Base-by-base conservation (phyloP, 768 basidiomycete species). In the Termitomyces sp. region DNA sequence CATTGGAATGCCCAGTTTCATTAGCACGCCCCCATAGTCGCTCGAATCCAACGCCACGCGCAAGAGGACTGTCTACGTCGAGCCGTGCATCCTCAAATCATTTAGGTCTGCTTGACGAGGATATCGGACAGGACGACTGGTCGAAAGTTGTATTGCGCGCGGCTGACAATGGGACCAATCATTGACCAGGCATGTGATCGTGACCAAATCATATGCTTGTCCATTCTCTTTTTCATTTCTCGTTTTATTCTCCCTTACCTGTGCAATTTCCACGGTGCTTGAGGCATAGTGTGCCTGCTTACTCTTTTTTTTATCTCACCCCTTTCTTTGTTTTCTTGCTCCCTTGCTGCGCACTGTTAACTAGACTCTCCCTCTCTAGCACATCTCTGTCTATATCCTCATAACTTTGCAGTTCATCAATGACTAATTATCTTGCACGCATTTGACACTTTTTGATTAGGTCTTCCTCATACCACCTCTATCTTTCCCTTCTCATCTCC, bases 81-180 rank as follows among this genome's bases (percentile, higher is more conserved):
- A 75, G 76, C 41, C 69, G 68, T 37, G 65, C 73, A 31, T 75
- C 75, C 37, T 78, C 80, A 28, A 79, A 79, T 57, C 80, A 78
- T 62, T 68, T 82, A 39, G 79, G 78, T 20, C 64, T 81, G 48
- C 67, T 78, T 39, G 73, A 76, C 53, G 75, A 81, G 58, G 79
- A 80, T 24, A 47, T 54, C 8, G 72, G 73, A 39, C 70, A 76
- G 58, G 86, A 83, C 50, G 82, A 89, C 66, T 92, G 90, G 90
- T 86, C 86, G 47, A 75, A 78, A 65, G 87, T 85, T 62, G 89
- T 92, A 50, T 68, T 92, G 57, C 69, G 84, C 70, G 87, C 86
- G n/a, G 87, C 86, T 56, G 84, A 86, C 65, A 66, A 68, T 13
- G 53, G 66, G 74, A 55, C 31, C 4, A 46, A 48, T 31, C 42